Conservation (phyloP, 257 asterid species). For the Rauvolfia tetraphylla region DNA sequence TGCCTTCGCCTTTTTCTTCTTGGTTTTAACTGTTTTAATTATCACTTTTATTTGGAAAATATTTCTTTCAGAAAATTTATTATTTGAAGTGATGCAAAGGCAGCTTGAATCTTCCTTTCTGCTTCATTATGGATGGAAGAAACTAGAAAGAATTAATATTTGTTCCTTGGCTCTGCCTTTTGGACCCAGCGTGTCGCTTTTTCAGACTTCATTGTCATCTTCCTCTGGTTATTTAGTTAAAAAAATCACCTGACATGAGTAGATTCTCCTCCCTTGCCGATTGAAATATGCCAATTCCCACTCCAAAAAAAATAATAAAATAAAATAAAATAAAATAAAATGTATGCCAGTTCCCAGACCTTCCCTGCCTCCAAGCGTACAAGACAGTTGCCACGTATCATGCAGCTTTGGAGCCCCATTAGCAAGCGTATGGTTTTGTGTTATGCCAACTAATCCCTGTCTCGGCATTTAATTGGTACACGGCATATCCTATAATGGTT, state of each 20-base stretch:
- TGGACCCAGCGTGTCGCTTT: neutral
- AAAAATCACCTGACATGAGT: neutral
- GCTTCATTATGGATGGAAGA: neutral
- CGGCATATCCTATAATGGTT: neutral
- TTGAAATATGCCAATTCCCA: neutral
- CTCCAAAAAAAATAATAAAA: no score
- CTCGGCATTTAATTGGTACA: neutral
- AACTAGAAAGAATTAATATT: neutral
- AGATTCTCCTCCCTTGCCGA: neutral
- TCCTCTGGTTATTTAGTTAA: neutral
- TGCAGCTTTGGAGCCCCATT: neutral
- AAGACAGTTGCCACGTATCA: neutral
- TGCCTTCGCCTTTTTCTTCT: neutral
- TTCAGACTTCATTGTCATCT: neutral
- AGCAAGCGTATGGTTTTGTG: neutral
- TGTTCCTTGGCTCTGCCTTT: neutral
- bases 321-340: no score
- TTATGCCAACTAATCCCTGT: neutral
- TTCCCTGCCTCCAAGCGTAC: neutral
- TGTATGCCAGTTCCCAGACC: no score
- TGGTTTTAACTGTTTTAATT: neutral
- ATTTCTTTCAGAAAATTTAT: neutral
- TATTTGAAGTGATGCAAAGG: neutral
- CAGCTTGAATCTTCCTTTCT: neutral
- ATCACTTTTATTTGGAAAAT: neutral